Conservation (phyloP, 805 yeast genomes). For the Pichia thaimueangensis region DNA sequence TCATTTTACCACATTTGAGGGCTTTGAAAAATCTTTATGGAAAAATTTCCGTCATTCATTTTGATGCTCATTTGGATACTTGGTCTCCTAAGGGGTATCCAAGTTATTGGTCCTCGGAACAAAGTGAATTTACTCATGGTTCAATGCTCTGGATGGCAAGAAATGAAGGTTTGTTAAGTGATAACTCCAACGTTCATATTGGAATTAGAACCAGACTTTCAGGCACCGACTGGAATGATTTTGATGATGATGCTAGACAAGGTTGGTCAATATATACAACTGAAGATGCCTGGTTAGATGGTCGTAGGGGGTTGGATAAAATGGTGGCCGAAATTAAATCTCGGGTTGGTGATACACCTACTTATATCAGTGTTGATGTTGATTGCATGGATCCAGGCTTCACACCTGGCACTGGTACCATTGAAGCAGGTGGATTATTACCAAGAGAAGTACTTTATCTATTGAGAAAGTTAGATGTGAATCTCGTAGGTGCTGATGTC, state of each 20-base stretch:
- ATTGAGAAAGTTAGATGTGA: constrained; percentile 40
- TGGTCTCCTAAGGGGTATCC: constrained; percentile 72
- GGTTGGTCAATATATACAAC: constrained; percentile 66
- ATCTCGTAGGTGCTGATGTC: constrained; percentile 49
- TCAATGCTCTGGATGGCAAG: constrained; percentile 81
- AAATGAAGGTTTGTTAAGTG: constrained; percentile 56
- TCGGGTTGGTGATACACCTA: constrained; percentile 55
- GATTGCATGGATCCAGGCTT: constrained; percentile 56
- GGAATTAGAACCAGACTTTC: constrained; percentile 71
- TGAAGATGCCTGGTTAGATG: constrained; percentile 67
- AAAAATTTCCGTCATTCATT: constrained; percentile 66
- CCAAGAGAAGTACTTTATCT: constrained; percentile 49
- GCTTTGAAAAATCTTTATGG: constrained; percentile 58
- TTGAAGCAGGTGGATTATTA: constrained; percentile 53
- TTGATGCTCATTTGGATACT: constrained; percentile 82
- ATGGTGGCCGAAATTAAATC: constrained; percentile 48
- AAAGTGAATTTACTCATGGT: constrained; percentile 67
- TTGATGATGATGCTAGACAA: constrained; percentile 58
- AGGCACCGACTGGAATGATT: constrained; percentile 54
- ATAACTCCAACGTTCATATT: constrained; percentile 59
- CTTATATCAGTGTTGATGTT: constrained; percentile 73
- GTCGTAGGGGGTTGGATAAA: constrained; percentile 40
- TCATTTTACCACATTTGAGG: constrained; percentile 65
- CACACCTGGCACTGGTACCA: constrained; percentile 54
- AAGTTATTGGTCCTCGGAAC: constrained; percentile 28